Percentiles rank a stretch among this genome's conserved stretches.
These are phyloP conservation scores for Ascodesmis nigricans DNA, from an alignment of 495 filamentous ascomycete species.

Conservation along the genomic window DNA sequence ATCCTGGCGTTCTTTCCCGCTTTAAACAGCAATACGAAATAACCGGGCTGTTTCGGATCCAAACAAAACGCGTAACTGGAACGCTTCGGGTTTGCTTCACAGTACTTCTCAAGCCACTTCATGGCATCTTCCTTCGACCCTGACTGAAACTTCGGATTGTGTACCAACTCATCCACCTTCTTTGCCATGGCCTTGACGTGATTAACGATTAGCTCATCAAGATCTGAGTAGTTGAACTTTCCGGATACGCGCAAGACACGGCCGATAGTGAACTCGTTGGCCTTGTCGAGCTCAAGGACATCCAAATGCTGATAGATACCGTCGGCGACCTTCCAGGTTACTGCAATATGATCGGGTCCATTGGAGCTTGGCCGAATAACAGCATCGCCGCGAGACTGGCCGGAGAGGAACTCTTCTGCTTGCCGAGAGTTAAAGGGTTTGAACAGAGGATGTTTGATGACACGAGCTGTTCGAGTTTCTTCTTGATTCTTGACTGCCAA, in stretches of 20 bases:
- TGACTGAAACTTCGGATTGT: constrained; percentile 69
- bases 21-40: constrained; percentile 91
- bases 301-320: constrained; percentile 92
- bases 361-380: constrained; percentile 89
- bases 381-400: constrained; percentile 64
- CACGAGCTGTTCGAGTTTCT: constrained; percentile 48
- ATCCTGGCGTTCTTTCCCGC: constrained; percentile 49
- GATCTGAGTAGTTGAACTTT: constrained; percentile 76
- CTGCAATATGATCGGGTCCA: constrained; percentile 77
- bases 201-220: constrained; percentile 91
- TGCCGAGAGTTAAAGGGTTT: constrained; percentile 77
- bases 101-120: constrained; percentile 85
- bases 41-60: constrained; percentile 75
- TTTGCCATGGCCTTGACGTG: constrained; percentile 94
- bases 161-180: constrained; percentile 90
- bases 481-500: constrained; percentile 28
- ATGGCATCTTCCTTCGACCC: constrained; percentile 67
- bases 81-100: constrained; percentile 82
- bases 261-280: constrained; percentile 84
- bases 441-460: constrained; percentile 94
- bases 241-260: constrained; percentile 59
- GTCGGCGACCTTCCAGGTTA: constrained; percentile 97
- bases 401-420: constrained; percentile 79
- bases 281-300: constrained; percentile 87
- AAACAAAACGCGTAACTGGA: constrained; percentile 88